Evolutionary conservation across 164 flowering plant species (phyloP).

Genomic region (Vitis labrusca): DNA sequence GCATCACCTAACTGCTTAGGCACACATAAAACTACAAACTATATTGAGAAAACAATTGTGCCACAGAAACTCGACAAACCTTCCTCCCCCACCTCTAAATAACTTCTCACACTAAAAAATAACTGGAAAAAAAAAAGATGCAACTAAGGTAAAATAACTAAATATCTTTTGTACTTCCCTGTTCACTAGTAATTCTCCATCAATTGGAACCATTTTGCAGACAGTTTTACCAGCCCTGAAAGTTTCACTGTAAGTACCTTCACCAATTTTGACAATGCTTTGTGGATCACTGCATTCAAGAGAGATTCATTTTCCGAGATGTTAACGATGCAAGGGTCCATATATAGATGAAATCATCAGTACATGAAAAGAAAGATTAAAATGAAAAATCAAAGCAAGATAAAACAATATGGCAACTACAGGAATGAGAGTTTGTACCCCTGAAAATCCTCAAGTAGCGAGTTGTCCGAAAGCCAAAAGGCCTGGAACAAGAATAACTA

Average conservation of each 20-base stretch:
- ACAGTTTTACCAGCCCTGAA: conserved; percentile 74
- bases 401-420: no score
- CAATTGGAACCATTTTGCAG: conserved; percentile 95
- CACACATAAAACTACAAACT: no score
- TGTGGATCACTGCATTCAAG: conserved; percentile 46
- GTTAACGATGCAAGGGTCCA: no score
- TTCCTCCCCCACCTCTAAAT: conserved; percentile 1
- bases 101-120: background rate
- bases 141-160: background rate
- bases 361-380: no score
- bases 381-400: no score
- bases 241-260: conserved; percentile 98
- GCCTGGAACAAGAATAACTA: no score
- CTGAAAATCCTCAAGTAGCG: no score
- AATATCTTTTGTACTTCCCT: conserved; percentile 94
- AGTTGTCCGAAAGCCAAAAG: no score
- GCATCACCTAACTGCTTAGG: no score
- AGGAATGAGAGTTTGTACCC: no score
- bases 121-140: background rate
- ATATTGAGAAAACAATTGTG: background rate
- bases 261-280: conserved; percentile 76
- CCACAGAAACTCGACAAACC: background rate
- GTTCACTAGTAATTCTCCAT: conserved; percentile 80
- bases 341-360: no score
- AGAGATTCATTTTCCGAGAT: background rate